phyloP scores from a whole-genome alignment of 2,329 filamentous ascomycete species.

The Claviceps sp. region DNA sequence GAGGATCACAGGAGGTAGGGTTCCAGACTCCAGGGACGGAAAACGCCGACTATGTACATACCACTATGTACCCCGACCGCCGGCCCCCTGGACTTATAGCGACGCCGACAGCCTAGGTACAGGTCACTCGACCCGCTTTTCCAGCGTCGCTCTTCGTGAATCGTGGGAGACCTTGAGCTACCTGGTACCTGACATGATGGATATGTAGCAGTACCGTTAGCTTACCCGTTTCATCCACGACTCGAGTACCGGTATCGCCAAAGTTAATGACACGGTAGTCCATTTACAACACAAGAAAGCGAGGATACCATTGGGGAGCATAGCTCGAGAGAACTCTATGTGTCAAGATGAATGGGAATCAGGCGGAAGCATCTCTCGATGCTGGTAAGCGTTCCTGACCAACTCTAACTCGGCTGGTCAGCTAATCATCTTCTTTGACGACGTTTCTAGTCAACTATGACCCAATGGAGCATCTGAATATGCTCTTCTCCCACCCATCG shows the following conservation, averaged over 20 bases:
- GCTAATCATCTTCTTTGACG: not conserved
- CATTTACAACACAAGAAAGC: not conserved
- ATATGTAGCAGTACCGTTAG: not conserved
- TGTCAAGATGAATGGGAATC: slow-evolving; percentile 25
- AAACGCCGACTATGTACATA: too few species aligned
- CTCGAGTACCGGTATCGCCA: too few species aligned
- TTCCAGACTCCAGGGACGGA: too few species aligned
- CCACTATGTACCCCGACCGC: too few species aligned
- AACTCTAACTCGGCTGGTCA: not conserved
- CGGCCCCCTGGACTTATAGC: too few species aligned
- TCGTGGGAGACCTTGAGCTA: too few species aligned
- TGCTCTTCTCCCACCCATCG: slow-evolving; percentile 82
- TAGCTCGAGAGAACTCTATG: not conserved
- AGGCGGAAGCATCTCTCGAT: slow-evolving; percentile 26
- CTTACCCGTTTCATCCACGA: not conserved
- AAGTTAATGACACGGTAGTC: not conserved
- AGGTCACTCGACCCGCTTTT: too few species aligned
- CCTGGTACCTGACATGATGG: too few species aligned
- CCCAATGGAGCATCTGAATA: slow-evolving; percentile 83
- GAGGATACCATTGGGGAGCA: not conserved
- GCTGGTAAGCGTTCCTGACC: slow-evolving; percentile 24
- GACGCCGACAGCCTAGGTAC: too few species aligned
- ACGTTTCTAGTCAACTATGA: slow-evolving; percentile 59
- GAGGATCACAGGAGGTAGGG: too few species aligned
- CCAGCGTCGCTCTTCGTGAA: not conserved